A percentile compares a stretch with the other conserved stretches of the same genome.
These are phyloP conservation scores for Pythium phragmiticola DNA, from an alignment of 352 stramenopile species.

Conservation along the genomic window DNA sequence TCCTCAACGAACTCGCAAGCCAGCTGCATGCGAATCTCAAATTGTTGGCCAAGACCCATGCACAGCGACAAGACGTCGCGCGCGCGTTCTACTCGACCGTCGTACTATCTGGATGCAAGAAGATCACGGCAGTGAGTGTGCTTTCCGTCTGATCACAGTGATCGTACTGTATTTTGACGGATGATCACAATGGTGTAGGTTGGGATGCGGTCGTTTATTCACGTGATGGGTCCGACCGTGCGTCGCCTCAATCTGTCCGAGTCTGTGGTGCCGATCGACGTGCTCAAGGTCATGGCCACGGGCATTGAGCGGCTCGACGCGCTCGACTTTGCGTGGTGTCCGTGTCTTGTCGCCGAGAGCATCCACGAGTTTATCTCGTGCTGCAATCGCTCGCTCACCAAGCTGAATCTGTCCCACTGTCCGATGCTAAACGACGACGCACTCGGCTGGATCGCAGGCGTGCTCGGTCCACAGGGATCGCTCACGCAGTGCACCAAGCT, in stretches of 20 bases:
- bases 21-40: constrained; percentile 48
- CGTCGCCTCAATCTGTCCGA: constrained; percentile 52
- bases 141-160: not conserved
- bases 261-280: constrained; percentile 45
- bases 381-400: constrained; percentile 52
- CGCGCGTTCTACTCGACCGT: constrained; percentile 42
- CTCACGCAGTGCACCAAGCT: constrained; percentile 60
- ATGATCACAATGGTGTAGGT: constrained; percentile 34
- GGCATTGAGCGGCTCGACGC: constrained; percentile 54
- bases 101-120: constrained; percentile 53
- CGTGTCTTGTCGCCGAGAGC: constrained; percentile 48
- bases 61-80: constrained; percentile 15
- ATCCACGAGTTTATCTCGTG: constrained; percentile 74
- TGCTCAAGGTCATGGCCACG: constrained; percentile 73
- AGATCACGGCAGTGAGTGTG: constrained; percentile 43
- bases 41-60: constrained; percentile 16
- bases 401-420: constrained; percentile 61
- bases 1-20: constrained; percentile 60
- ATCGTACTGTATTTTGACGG: not conserved
- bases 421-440: constrained; percentile 65
- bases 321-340: constrained; percentile 63
- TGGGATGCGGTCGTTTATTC: constrained; percentile 66
- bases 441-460: constrained; percentile 66
- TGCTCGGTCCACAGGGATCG: constrained; percentile 57
- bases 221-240: constrained; percentile 47